Base-by-base conservation (phyloP, 2,329 filamentous ascomycete genomes). In the Monosporascus ibericus region DNA sequence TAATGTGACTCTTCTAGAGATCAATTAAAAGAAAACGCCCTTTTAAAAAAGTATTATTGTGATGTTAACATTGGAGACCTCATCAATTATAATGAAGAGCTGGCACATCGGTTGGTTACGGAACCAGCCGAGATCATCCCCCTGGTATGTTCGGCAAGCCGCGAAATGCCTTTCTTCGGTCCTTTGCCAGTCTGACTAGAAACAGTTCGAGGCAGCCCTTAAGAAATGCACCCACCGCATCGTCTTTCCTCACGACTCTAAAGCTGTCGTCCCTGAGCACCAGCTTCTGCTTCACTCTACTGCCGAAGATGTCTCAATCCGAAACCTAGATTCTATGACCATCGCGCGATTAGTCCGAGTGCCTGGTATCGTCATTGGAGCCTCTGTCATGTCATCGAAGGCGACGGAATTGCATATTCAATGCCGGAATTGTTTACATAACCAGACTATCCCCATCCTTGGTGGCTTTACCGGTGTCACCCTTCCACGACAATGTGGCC, bases 321-420 rank as follows among this genome's bases (percentile, higher is more conserved):
- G 94, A 59, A 91, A 96, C 60, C 81, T 99, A 39, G 94, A 95
- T 63, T 95, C 94, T 8, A 87, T 88, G 57, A 92, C 90, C 58
- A 95, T 99, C 60, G 91, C 92, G 5, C 86, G 91, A 61, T 86
- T 99, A n/a, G 92, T 99, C 39, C 85, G 92, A 52, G 95, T 99
- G 52, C 94, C 94, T 1, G 95, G 94, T 48, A 99, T 99, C 59
- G 90, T 99, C 54, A 99, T 99, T 59, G 92, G 94, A 47, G 94
- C 94, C 47, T 96, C 92, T 1, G 95, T 95, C 18, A 87, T 97
- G 70, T 96, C 92, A 2, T 97, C 92, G 14, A 97, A 99, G 75
- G 90, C 94, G 5, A 96, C 91, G 6, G 78, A 85, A 25, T 78
- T 99, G 24, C 82, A 88, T 55, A 87, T 99, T 49, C 85, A 95